Percentiles rank a stretch among this genome's conserved stretches.
phyloP scores from a whole-genome alignment of 2,329 filamentous ascomycete genomes.

The Alternaria ethzedia region DNA sequence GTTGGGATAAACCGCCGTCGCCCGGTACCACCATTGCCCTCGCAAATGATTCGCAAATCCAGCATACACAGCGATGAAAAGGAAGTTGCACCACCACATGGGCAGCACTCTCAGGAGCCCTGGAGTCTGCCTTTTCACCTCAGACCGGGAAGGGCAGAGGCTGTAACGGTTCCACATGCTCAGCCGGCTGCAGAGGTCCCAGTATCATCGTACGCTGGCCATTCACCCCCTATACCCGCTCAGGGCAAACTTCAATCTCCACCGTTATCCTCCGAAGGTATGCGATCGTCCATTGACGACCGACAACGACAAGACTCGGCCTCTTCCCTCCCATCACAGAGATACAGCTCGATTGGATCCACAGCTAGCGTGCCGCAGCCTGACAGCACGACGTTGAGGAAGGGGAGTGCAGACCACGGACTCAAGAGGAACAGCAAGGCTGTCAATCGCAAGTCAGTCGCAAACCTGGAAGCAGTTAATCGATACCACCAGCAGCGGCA shows the following conservation, averaged over 20 bases:
- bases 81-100: not conserved
- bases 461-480: constrained; percentile 9
- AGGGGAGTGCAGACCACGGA: constrained; percentile 7
- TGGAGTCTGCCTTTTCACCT: constrained; percentile 8
- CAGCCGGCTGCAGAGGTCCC: not conserved
- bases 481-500: constrained; percentile 20
- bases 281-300: not conserved
- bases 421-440: constrained; percentile 15
- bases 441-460: constrained; percentile 3
- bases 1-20: not conserved
- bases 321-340: not conserved
- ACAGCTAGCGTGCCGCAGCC: not conserved
- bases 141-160: not conserved
- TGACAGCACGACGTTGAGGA: constrained; percentile 1
- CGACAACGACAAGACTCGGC: constrained; percentile 6
- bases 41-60: not conserved
- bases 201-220: not conserved
- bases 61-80: not conserved
- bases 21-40: constrained; percentile 2
- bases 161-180: not conserved
- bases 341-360: not conserved
- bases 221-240: not conserved
- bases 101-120: constrained; percentile 4
- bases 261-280: not conserved
- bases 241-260: constrained; percentile 1